Base-by-base conservation (phyloP, 768 basidiomycete species). In the Auriscalpium vulgare region DNA sequence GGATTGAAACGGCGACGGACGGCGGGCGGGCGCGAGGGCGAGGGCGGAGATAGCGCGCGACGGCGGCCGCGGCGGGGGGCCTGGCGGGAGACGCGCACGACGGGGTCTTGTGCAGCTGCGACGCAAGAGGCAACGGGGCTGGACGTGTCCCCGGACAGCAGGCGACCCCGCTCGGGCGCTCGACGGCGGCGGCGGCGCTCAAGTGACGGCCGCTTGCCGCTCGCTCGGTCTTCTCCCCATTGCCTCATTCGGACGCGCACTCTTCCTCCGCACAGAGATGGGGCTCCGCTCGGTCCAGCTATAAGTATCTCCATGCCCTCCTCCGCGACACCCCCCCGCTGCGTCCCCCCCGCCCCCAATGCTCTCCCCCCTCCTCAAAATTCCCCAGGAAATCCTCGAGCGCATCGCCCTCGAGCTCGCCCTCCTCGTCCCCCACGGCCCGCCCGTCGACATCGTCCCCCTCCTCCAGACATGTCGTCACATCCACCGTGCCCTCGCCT, bases 351-450 rank as follows among this genome's bases (percentile, higher is more conserved):
- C 60, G 58, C 29, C 45, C 23, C 0, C 46, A 5, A 14, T 3
- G 29, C 19, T 35, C 13, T 48, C 59, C n/a, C 54, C 59, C 36
- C 56, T 62, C 38, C 23, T 55, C 59, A 16, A 37, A 3, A 34
- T 86, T 67, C 70, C 73, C 50, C 51, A 72, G 74, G 73, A 75
- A 71, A 57, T 75, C 51, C 65, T 87, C 64, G 74, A 80, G 57
- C 62, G 72, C 59, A 77, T 88, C 69, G 78, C 73, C 50, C 70
- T 80, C 68, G 67, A 78, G 47, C 65, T 83, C 65, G 70, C 75
- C 55, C 67, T 71, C 47, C 58, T 67, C 34, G 61, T 68, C 48
- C 74, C 65, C 10, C 68, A 75, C 29, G 78, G 78, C 16, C 81
- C 78, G 0, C 84, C 85, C 0, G 37, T 66, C 1, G 57, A 70